Base-by-base conservation (phyloP, 2,329 filamentous ascomycete species). In the Aureobasidium leucospermi region DNA sequence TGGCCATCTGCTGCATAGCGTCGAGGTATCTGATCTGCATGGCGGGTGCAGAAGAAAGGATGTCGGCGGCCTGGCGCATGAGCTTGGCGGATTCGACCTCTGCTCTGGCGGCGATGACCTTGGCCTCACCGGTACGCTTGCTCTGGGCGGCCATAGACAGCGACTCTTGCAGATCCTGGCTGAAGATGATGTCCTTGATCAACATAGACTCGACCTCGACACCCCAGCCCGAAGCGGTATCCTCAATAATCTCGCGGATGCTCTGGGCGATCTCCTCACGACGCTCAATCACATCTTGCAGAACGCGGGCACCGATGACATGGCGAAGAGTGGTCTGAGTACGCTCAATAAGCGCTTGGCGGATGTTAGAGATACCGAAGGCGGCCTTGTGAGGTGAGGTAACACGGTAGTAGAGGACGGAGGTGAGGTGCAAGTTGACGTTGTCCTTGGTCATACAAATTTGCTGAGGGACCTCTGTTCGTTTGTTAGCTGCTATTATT, bases 361-460 rank as follows among this genome's bases (percentile, higher is more conserved):
- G 88, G 63, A 99, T 88, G 74, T 97, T 94, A 76, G 87, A 82
- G 73, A 99, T 96, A 66, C 94, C 94, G 72, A 97, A 99, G 62
- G 94, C 93, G 61, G 93, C 91, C 78, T 96, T 96, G 82, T 97
- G 93, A 1, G 94, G 94, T 31, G 89, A 88, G 59, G 87, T 89
- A 70, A 99, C 93, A 81, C 96, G 92, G 79, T 99, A 99, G 83
- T 99, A 99, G 77, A 99, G 96, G 72, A 99, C 94, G 6, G 90
- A 96, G 49, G 92, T 97, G 66, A 99, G 81, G 68, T 92, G 87
- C 43, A 99, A 81, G 47, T 89, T 96, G 64, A 97, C 94, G 69
- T 99, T 99, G 81, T 99, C 94, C 79, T 97, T 97, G 74, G 94
- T 99, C 92, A 99, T 99, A 81, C 94, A 97, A 63, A 93, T 85